phyloP scores from a whole-genome alignment of 352 stramenopile species.

The Pythium aristosporum region DNA sequence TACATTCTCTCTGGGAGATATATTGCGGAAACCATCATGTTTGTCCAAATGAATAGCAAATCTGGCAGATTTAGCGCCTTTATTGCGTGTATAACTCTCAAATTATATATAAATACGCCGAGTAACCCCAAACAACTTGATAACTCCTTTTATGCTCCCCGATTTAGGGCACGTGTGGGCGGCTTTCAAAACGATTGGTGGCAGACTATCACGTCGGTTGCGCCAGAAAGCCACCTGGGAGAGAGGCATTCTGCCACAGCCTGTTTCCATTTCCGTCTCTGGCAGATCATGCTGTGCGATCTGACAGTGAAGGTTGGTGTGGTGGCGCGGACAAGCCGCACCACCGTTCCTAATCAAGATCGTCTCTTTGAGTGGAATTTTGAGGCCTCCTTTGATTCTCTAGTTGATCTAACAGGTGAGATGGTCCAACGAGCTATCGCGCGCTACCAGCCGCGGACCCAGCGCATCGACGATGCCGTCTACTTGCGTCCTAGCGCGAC shows the following conservation, averaged over 20 bases:
- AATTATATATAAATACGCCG: not conserved
- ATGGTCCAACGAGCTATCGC: slow-evolving; percentile 1
- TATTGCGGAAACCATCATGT: not conserved
- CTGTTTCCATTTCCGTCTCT: not conserved
- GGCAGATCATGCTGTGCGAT: slow-evolving; percentile 7
- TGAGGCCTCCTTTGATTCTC: slow-evolving; percentile 5
- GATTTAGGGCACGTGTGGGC: not conserved
- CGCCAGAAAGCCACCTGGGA: not conserved
- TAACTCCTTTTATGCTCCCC: not conserved
- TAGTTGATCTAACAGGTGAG: slow-evolving; percentile 1
- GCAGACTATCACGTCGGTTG: not conserved
- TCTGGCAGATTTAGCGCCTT: not conserved
- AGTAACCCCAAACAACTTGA: not conserved
- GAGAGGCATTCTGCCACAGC: slow-evolving; percentile 1
- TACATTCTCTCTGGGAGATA: too few species aligned
- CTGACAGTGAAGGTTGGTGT: slow-evolving; percentile 4
- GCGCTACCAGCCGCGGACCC: too few species aligned
- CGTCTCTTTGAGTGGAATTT: slow-evolving; percentile 14
- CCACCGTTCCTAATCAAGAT: slow-evolving; percentile 8
- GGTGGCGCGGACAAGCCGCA: slow-evolving; percentile 1
- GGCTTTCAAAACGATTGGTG: not conserved
- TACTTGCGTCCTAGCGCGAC: not conserved
- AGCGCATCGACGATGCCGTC: too few species aligned
- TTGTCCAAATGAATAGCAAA: not conserved
- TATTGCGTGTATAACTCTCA: not conserved